Conservation (phyloP, 2,329 filamentous ascomycete genomes). For the Graphiopsis chlorocephala region DNA sequence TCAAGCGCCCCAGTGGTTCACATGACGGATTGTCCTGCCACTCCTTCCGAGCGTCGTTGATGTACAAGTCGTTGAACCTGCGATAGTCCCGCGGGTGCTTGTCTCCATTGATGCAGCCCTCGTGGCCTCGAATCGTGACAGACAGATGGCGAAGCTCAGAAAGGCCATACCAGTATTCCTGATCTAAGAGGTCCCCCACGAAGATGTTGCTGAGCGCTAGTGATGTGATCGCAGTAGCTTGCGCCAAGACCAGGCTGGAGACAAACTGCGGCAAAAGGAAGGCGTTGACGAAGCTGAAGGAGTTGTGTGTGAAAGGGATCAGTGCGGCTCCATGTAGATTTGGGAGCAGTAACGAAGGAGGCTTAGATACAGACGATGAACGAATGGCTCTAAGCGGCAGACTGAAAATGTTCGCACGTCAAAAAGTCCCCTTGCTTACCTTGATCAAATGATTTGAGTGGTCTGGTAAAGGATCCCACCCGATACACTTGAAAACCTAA, state of each 20-base stretch:
- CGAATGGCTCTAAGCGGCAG: background rate
- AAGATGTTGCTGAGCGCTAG: background rate
- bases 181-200: background rate
- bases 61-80: background rate
- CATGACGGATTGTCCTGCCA: background rate
- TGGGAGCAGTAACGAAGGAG: background rate
- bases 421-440: background rate
- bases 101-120: background rate
- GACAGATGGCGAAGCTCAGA: background rate
- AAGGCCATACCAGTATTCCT: background rate
- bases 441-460: background rate
- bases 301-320: background rate
- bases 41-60: background rate
- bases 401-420: background rate
- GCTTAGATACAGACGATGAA: background rate
- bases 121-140: background rate
- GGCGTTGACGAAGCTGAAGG: background rate
- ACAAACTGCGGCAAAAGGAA: background rate
- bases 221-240: background rate
- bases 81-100: background rate
- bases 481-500: background rate
- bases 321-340: background rate
- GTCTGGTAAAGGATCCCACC: background rate
- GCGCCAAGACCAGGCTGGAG: background rate
- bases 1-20: background rate